Percentiles rank a stretch among this genome's conserved stretches.
Conservation (phyloP, 352 stramenopile genomes). For the Pythium periplocum region DNA sequence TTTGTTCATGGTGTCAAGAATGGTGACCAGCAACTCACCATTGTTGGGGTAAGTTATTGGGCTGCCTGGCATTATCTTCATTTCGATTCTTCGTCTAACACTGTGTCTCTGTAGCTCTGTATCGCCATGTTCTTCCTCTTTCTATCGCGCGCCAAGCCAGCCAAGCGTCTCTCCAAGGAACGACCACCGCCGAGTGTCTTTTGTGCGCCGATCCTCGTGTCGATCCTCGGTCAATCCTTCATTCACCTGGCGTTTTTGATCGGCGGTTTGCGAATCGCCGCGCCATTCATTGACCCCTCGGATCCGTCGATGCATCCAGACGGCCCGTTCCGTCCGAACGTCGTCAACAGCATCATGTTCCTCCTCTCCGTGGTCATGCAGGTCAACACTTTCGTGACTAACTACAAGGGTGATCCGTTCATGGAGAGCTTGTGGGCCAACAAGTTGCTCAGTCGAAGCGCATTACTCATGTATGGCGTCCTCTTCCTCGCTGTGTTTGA, state of each 20-base stretch:
- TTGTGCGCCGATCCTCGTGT: constrained; percentile 70
- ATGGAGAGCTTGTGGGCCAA: constrained; percentile 49
- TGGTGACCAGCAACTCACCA: constrained; percentile 87
- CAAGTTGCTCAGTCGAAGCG: constrained; percentile 28
- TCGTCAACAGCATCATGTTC: constrained; percentile 94
- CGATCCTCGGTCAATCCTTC: constrained; percentile 88
- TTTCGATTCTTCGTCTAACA: not conserved
- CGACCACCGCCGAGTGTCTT: constrained; percentile 90
- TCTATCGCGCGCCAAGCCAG: constrained; percentile 70
- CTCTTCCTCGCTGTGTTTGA: constrained; percentile 26
- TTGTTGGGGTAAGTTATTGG: constrained; percentile 29
- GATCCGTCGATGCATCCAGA: constrained; percentile 58
- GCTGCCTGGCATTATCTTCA: not conserved
- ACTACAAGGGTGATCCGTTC: constrained; percentile 49
- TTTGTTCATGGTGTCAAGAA: constrained; percentile 95
- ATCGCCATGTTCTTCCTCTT: constrained; percentile 58
- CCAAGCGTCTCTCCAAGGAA: constrained; percentile 74
- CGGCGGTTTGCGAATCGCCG: constrained; percentile 31
- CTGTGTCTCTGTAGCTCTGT: constrained; percentile 18
- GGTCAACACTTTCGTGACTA: constrained; percentile 46
- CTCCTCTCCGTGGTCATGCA: constrained; percentile 81
- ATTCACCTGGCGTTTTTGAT: constrained; percentile 87
- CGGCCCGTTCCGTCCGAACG: constrained; percentile 90
- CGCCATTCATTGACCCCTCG: constrained; percentile 56
- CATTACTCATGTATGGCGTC: constrained; percentile 23